Evolutionary conservation across 2,329 filamentous ascomycete genomes (phyloP).

Genomic region (Diplocarpon rosae): DNA sequence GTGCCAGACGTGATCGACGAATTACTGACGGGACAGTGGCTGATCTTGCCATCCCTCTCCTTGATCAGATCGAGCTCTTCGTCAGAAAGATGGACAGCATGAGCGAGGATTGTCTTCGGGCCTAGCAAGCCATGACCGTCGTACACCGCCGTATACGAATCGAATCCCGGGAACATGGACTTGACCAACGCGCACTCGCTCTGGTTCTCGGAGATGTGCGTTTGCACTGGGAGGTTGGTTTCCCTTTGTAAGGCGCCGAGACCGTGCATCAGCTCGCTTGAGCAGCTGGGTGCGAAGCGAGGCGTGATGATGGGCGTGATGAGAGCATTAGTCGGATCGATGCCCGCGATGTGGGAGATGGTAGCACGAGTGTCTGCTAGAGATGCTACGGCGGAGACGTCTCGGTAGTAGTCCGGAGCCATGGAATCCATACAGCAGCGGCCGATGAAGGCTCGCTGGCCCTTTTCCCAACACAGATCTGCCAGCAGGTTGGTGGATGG

Average conservation of each 20-base stretch:
- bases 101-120: conserved; percentile 67
- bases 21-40: conserved; percentile 84
- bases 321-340: conserved; percentile 56
- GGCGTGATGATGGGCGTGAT: conserved; percentile 73
- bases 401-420: conserved; percentile 69
- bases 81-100: conserved; percentile 65
- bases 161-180: conserved; percentile 52
- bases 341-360: conserved; percentile 52
- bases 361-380: conserved; percentile 44
- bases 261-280: conserved; percentile 43
- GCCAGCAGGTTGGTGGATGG: conserved; percentile 84
- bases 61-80: conserved; percentile 57
- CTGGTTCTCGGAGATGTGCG: conserved; percentile 78
- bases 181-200: conserved; percentile 62
- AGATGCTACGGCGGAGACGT: conserved; percentile 50
- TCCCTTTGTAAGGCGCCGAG: conserved; percentile 56
- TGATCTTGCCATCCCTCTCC: conserved; percentile 51
- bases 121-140: conserved; percentile 61
- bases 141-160: conserved; percentile 68
- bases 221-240: conserved; percentile 63
- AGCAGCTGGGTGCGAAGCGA: conserved; percentile 55
- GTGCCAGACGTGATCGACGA: conserved; percentile 69
- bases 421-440: conserved; percentile 89
- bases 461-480: conserved; percentile 64
- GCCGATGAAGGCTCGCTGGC: conserved; percentile 85